Conservation (phyloP, 2,329 filamentous ascomycete genomes). For the Aspergillus quadrilineatus region DNA sequence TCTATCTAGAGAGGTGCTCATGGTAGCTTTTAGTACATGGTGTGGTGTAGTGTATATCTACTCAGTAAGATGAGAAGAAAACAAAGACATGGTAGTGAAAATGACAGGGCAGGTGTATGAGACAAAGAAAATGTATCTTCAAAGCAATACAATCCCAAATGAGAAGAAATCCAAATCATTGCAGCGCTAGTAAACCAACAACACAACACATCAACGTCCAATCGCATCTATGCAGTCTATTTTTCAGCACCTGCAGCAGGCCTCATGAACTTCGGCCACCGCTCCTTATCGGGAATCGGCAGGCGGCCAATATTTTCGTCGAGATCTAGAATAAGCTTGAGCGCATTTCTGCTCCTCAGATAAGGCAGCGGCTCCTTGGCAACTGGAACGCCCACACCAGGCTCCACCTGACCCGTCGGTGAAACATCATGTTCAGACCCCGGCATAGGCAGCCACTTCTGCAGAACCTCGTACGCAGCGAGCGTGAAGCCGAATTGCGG, state of each 20-base stretch:
- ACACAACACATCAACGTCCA: background rate
- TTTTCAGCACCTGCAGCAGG: conserved; percentile 14
- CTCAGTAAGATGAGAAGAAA: background rate
- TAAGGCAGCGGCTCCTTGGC: conserved; percentile 65
- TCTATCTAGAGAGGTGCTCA: background rate
- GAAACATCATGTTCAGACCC: conserved; percentile 54
- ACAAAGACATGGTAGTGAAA: too few relatives aligned
- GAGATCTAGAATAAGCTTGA: conserved; percentile 93
- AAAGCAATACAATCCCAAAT: conserved; percentile 12
- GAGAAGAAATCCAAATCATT: conserved; percentile 15
- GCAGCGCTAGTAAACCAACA: conserved; percentile 28
- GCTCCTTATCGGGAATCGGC: conserved; percentile 52
- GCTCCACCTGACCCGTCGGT: conserved; percentile 62
- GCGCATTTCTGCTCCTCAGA: conserved; percentile 77
- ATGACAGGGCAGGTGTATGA: conserved; percentile 14
- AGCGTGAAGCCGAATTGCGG: conserved; percentile 98
- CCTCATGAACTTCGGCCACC: conserved; percentile 40
- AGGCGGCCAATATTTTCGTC: conserved; percentile 88
- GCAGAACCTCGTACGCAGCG: conserved; percentile 89
- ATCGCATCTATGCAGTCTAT: background rate
- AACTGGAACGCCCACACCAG: conserved; percentile 62
- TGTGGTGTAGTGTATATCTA: background rate
- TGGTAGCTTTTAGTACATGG: background rate
- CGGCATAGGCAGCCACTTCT: conserved; percentile 76
- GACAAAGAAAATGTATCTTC: conserved; percentile 21